Base-by-base conservation (phyloP, 108 stramenopile species). In the Cyclotella sp. region DNA sequence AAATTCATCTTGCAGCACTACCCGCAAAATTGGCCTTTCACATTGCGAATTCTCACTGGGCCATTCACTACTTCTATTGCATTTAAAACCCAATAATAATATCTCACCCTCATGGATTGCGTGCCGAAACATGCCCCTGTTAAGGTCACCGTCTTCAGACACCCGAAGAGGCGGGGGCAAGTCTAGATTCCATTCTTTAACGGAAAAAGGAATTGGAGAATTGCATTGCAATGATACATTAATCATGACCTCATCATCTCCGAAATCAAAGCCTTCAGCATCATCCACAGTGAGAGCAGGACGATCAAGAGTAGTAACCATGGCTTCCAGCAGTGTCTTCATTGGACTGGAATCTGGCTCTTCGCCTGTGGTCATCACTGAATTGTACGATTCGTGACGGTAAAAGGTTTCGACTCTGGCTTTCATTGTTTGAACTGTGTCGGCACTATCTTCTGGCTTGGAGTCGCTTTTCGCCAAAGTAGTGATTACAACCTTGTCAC, bases 271-370 rank as follows among this genome's bases (percentile, higher is more conserved):
- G 9, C 68, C 82, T 16, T 88, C 84, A 45, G 84, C 60, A n/a
- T 73, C 72, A 57, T 86, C 84, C 21, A 92, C 79, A 16, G 86
- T 81, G 22, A 92, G 73, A 57, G 89, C 88, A 28, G 86, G 81
- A 24, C 85, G 81, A 21, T 92, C 87, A 18, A 90, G 86, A 19
- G 89, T 79, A 9, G 91, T 88, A 21, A 88, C 81, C 81, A 79
- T 86, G 7, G 83, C 78, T 79, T 90, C 89, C 26, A 90, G 67
- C 11, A 83, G 71, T 30, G 87, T 86, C 46, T 76, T 81, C 88
- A 90, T 90, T 0, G 73, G 63, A 28, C 68, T 57, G 12, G 85
- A 75, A 26, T 84, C 79, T 49, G 79, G 78, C 39, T 76, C 73
- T 55, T 86, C 65, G n/a, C 82, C 78, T n/a, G 75, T 51, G 24